Evolutionary conservation across 352 stramenopile genomes (phyloP).

Genomic region (Globisporangium megalacanthum): DNA sequence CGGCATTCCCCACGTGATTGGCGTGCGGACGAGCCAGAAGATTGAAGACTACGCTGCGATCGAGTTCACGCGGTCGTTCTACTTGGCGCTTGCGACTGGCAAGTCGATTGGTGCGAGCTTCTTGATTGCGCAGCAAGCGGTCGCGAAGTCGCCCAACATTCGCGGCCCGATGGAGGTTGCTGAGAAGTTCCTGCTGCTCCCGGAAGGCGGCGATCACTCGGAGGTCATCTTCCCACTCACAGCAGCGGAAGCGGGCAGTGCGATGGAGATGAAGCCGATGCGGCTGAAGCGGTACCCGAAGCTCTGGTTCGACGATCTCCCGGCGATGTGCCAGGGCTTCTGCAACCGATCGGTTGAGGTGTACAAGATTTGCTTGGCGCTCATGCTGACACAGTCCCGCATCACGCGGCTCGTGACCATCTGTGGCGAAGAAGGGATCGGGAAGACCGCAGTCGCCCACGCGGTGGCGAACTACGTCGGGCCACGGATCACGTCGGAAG

Average conservation of each 20-base stretch:
- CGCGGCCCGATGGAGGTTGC: constrained; percentile 57
- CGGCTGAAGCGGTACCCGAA: constrained; percentile 63
- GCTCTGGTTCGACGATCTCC: constrained; percentile 75
- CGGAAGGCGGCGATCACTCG: constrained; percentile 68
- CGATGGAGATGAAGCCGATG: constrained; percentile 40
- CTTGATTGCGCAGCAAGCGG: constrained; percentile 63
- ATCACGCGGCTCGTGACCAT: constrained; percentile 77
- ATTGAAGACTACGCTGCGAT: constrained; percentile 86
- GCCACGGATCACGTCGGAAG: constrained; percentile 64
- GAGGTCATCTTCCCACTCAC: constrained; percentile 79
- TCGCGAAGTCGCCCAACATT: constrained; percentile 77
- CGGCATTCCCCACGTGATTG: constrained; percentile 90
- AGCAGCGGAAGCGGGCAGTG: constrained; percentile 34
- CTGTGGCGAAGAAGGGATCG: constrained; percentile 66
- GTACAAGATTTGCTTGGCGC: constrained; percentile 76
- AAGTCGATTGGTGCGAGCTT: constrained; percentile 72
- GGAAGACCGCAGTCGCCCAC: constrained; percentile 70
- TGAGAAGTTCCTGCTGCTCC: constrained; percentile 73
- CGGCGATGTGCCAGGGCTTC: constrained; percentile 74
- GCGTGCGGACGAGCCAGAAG: constrained; percentile 78
- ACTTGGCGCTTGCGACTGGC: constrained; percentile 65
- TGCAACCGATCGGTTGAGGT: constrained; percentile 74
- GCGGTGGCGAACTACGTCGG: constrained; percentile 74
- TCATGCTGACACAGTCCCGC: constrained; percentile 71
- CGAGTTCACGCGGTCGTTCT: constrained; percentile 82